A percentile compares a stretch with the other conserved stretches of the same genome.
phyloP scores from a whole-genome alignment of 169 alveolate genomes.

The Eimeria sp. region DNA sequence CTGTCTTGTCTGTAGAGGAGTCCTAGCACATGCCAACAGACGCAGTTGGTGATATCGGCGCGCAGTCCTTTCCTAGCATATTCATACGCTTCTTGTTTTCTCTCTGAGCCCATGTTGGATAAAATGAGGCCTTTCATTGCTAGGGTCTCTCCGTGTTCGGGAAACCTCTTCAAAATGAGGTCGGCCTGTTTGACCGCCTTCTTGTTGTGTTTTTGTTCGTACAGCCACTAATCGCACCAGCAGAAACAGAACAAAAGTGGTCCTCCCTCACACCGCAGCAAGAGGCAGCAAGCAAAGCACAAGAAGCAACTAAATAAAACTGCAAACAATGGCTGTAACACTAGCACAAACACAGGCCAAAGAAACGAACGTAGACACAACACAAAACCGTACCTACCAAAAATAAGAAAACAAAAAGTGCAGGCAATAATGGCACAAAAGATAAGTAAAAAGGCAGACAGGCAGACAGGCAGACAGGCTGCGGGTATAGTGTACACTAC shows the following conservation, averaged over 20 bases:
- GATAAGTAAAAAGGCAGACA: too few species aligned
- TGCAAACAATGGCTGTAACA: too few species aligned
- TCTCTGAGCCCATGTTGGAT: slow-evolving; percentile 78
- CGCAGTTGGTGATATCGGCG: slow-evolving; percentile 81
- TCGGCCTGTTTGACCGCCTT: slow-evolving; percentile 85
- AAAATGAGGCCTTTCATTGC: slow-evolving; percentile 86
- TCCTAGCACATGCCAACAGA: slow-evolving; percentile 87
- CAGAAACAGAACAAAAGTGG: background rate
- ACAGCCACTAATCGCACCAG: slow-evolving; percentile 54
- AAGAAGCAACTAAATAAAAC: background rate
- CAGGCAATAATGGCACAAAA: too few species aligned
- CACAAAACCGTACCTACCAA: too few species aligned
- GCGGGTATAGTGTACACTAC: too few species aligned
- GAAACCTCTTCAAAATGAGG: slow-evolving; percentile 83
- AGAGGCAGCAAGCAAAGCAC: background rate
- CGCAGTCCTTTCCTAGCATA: slow-evolving; percentile 83
- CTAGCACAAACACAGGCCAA: too few species aligned
- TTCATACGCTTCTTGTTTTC: slow-evolving; percentile 86
- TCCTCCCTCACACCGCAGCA: background rate
- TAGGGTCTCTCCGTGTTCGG: slow-evolving; percentile 86
- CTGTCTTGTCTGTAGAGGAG: slow-evolving; percentile 83
- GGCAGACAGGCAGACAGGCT: too few species aligned
- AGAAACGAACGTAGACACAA: too few species aligned
- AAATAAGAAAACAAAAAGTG: too few species aligned
- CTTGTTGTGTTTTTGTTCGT: slow-evolving; percentile 86